phyloP scores from a whole-genome alignment of 257 asterid genomes.

The Thymus quinquecostatus region DNA sequence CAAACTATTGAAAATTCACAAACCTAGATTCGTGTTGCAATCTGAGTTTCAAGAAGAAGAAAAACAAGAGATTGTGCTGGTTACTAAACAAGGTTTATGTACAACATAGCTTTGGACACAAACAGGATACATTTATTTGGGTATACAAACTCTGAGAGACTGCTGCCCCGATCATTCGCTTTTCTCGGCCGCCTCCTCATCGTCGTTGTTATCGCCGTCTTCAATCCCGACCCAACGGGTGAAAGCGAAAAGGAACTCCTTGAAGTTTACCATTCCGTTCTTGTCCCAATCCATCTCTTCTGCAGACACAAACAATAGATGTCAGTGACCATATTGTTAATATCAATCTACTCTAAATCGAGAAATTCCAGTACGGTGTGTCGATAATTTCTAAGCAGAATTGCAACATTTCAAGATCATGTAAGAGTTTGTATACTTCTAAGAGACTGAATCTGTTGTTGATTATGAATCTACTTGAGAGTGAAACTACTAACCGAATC shows the following conservation, averaged over 20 bases:
- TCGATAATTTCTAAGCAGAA: not conserved
- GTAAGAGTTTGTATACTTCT: not conserved
- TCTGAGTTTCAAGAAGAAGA: not conserved
- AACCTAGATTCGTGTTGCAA: not conserved
- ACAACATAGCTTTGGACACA: conserved; percentile 28
- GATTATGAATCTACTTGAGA: not conserved
- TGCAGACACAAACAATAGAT: conserved; percentile 38
- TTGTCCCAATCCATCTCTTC: conserved; percentile 99
- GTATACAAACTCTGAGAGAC: not conserved
- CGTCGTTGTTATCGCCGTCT: conserved; percentile 56
- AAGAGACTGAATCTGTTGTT: not conserved
- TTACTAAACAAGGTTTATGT: conserved; percentile 27
- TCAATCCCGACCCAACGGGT: conserved; percentile 92
- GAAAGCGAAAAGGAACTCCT: conserved; percentile 91
- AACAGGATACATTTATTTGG: conserved; percentile 7
- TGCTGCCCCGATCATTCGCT: not conserved
- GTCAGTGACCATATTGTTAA: not conserved
- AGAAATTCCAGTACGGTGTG: not conserved
- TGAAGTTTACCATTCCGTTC: conserved; percentile 89
- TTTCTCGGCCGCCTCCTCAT: conserved; percentile 32
- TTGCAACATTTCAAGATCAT: not conserved
- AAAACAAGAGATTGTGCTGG: not conserved
- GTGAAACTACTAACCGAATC: conserved; percentile 66
- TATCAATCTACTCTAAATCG: not conserved
- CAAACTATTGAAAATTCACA: too few species aligned